These are phyloP conservation scores for Saccharomycopsis phalli DNA, from an alignment of 1,139 yeast genomes.

Conservation along the genomic window DNA sequence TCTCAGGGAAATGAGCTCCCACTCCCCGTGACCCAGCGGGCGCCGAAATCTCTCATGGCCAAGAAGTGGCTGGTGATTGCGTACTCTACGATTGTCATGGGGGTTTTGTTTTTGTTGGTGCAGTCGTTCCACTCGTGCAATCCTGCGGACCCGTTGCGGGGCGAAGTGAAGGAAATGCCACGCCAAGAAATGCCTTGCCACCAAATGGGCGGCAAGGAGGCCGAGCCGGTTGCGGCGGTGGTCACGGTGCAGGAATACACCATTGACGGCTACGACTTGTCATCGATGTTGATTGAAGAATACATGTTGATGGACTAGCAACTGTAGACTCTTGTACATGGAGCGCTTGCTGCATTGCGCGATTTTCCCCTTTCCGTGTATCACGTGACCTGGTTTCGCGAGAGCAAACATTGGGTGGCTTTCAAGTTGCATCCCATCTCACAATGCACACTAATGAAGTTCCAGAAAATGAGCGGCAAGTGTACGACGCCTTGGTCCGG, in stretches of 20 bases:
- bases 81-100: conserved; percentile 2
- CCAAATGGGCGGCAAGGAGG: neutral
- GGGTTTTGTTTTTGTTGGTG: neutral
- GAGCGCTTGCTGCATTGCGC: too few relatives aligned
- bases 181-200: conserved; percentile 4
- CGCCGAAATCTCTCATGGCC: neutral
- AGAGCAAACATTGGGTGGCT: too few relatives aligned
- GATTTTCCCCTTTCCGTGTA: too few relatives aligned
- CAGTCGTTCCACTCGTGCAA: neutral
- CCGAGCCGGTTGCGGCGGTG: neutral
- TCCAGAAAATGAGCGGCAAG: conserved; percentile 45
- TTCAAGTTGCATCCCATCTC: neutral
- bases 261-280: neutral
- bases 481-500: conserved; percentile 38
- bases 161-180: neutral
- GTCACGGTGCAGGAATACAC: neutral
- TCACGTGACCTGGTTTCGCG: too few relatives aligned
- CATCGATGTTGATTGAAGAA: neutral
- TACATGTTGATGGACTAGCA: conserved; percentile 1
- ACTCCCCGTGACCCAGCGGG: neutral
- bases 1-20: neutral
- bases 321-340: too few relatives aligned
- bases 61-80: neutral
- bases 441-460: conserved; percentile 27
- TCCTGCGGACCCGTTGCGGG: neutral